Conservation (phyloP, 495 filamentous ascomycete species). For the Penicillium mononematosum region DNA sequence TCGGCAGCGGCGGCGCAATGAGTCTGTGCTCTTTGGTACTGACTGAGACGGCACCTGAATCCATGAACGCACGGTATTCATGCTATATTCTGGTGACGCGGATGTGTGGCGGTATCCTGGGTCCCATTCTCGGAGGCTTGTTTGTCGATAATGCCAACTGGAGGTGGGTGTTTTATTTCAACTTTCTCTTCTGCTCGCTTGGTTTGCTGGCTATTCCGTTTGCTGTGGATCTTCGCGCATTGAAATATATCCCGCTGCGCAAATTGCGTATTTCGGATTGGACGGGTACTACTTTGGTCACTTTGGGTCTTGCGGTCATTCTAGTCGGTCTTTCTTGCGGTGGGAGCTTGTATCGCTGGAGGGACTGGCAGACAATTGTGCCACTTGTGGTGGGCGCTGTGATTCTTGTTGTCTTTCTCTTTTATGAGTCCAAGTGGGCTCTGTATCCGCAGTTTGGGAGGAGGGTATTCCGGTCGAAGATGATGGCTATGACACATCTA, state of each 20-base stretch:
- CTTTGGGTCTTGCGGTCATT: slow-evolving; percentile 29
- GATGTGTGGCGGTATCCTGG: slow-evolving; percentile 37
- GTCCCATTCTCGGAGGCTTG: slow-evolving; percentile 39
- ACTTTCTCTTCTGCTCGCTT: slow-evolving; percentile 40
- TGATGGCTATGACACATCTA: slow-evolving; percentile 39
- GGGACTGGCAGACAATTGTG: slow-evolving; percentile 44
- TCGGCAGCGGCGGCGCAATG: slow-evolving; percentile 70
- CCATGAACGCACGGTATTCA: slow-evolving; percentile 41
- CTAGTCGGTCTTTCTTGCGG: slow-evolving; percentile 40
- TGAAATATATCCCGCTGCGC: slow-evolving; percentile 27
- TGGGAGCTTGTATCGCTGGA: slow-evolving; percentile 36
- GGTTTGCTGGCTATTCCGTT: slow-evolving; percentile 39
- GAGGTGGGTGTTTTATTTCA: slow-evolving; percentile 47
- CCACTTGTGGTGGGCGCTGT: slow-evolving; percentile 54
- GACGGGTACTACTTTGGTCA: slow-evolving; percentile 35
- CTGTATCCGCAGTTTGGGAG: slow-evolving; percentile 54
- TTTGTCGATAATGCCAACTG: slow-evolving; percentile 37
- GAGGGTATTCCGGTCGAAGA: slow-evolving; percentile 47
- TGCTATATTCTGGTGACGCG: slow-evolving; percentile 38
- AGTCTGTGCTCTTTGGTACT: slow-evolving; percentile 64
- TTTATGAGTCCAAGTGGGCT: slow-evolving; percentile 49
- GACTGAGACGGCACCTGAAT: slow-evolving; percentile 56
- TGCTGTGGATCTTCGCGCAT: slow-evolving; percentile 32
- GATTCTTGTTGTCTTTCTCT: slow-evolving; percentile 41
- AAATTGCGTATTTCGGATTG: slow-evolving; percentile 38